Evolutionary conservation across 441 rosid genomes (phyloP).

Genomic region (Geranium incanum): DNA sequence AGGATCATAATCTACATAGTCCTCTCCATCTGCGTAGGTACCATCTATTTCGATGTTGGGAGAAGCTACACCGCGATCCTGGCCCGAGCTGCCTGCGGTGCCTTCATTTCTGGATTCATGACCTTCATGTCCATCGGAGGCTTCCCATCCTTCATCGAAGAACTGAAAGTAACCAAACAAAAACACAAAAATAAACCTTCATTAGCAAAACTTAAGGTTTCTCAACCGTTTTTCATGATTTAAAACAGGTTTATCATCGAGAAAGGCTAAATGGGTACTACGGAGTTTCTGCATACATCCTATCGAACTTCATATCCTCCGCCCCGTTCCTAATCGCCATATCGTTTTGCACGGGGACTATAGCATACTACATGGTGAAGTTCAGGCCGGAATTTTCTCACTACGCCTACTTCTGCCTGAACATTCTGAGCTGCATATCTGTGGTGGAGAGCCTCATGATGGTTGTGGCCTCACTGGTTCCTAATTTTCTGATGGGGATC

Average conservation of each 20-base stretch:
- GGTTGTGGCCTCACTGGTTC: slow-evolving; percentile 71
- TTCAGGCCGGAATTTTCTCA: slow-evolving; percentile 46
- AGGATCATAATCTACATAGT: slow-evolving; percentile 55
- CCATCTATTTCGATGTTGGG: slow-evolving; percentile 55
- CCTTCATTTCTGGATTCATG: slow-evolving; percentile 83
- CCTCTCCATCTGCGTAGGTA: slow-evolving; percentile 61
- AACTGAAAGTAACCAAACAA: slow-evolving; percentile 51
- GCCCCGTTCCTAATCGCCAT: slow-evolving; percentile 48
- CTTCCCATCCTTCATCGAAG: slow-evolving; percentile 88
- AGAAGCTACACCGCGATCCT: slow-evolving; percentile 44
- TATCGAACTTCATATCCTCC: slow-evolving; percentile 64
- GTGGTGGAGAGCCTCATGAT: slow-evolving; percentile 72
- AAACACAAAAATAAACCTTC: not conserved
- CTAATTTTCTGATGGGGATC: slow-evolving; percentile 72
- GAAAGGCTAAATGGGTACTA: slow-evolving; percentile 73
- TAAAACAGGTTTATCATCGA: slow-evolving; percentile 45
- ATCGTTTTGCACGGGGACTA: slow-evolving; percentile 35
- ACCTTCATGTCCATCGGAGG: slow-evolving; percentile 96
- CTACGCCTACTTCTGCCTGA: slow-evolving; percentile 39
- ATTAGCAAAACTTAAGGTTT: not conserved
- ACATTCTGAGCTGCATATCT: slow-evolving; percentile 41
- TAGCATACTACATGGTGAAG: slow-evolving; percentile 62
- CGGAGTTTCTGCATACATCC: slow-evolving; percentile 50
- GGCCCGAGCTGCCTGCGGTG: slow-evolving; percentile 68
- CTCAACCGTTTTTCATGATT: not conserved